Base-by-base conservation (phyloP, 2,329 filamentous ascomycete species). In the Leptographium wingfieldii region DNA sequence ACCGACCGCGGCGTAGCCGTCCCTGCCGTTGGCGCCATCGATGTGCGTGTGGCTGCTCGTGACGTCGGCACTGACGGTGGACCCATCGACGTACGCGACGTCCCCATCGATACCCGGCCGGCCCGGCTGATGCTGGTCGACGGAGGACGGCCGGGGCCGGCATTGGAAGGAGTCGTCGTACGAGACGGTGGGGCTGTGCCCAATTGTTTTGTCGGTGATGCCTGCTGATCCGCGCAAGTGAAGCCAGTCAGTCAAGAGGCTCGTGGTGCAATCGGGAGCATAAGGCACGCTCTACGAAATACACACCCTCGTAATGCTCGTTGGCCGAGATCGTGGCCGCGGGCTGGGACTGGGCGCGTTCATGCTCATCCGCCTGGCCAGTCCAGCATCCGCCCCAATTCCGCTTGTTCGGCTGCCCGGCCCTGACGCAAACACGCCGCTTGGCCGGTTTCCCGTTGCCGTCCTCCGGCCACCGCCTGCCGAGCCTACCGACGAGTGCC, bases 141-240 rank as follows among this genome's bases (percentile, higher is more conserved):
- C 43, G 43, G 7, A 6, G 43, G 16, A n/a, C 43, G 43, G 3
- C 43, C 61, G 12, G 73, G 73, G 59, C 76, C 73, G 58, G 77
- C 71, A 66, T 80, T 83, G 49, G 84, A 80, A 1, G 87, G 84
- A 2, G 85, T 88, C 48, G 74, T 80, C 14, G 84, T 88, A 66
- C 85, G 77, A 49, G 86, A 86, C 1, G 84, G 81, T 7, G 74
- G 69, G 3, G 74, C 73, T 1, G 83, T 77, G 46, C 72, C 77
- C 54, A 88, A 71, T 66, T 88, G 86, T 69, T 94, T 94, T 3
- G 86, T 89, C 1, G 89, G 89, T 1, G 88, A 92, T 61, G 86
- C 90, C 84, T 91, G 49, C 11, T 12, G 31, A 38, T 55, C 12
- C 5, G 49, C 27, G 31, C 14, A 25, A 59, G 22, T 14, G 14